Evolutionary conservation across 2,329 filamentous ascomycete species (phyloP), one percentile per base, ranked within the genome.

Genomic region (Fusarium sp.): DNA sequence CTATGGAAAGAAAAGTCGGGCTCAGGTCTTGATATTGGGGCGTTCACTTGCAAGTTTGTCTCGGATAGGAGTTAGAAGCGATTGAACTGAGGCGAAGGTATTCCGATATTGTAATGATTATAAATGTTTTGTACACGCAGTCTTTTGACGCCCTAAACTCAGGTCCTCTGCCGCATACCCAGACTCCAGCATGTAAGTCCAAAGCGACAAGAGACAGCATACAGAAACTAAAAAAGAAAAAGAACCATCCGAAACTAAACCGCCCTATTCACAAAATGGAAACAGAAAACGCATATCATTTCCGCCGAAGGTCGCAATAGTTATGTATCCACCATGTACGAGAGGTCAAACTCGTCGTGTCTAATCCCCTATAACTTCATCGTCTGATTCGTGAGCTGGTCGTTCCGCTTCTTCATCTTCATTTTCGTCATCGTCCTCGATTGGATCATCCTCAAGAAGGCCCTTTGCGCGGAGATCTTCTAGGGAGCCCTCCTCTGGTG

Each of bases 381-480:
- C 84, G 63, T 85, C 83, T 65, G 79, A 81, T 55, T 83, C 83
- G 66, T 83, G 79, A 72, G 75, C 73, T 56, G 68, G 72, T 68
- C 67, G 73, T 66, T 75, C 77, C 59, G 73, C 75, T 55, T 79
- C 75, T 65, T 75, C 76, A 44, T 75, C 75, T 53, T 79, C 75
- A 38, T 80, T 79, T 65, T 81, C 79, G 38, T 78, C 80, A 35
- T 76, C 81, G 50, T 81, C 81, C 20, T 80, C 81, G 45, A 82
- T 79, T 4, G 78, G 78, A 41, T 88, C 86, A 10, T 88, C 86
- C 7, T 88, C 88, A 29, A 90, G 71, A 59, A 90, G 78, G 76
- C 88, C 89, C 56, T 87, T 82, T 60, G 85, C 83, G 33, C 86
- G 83, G 36, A 90, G 79, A 74, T 91, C 89, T 76, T 90, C 89